Evolutionary conservation across 2,329 filamentous ascomycete species (phyloP), one percentile per base, ranked within the genome.

Genomic region (Fusarium euwallaceae): DNA sequence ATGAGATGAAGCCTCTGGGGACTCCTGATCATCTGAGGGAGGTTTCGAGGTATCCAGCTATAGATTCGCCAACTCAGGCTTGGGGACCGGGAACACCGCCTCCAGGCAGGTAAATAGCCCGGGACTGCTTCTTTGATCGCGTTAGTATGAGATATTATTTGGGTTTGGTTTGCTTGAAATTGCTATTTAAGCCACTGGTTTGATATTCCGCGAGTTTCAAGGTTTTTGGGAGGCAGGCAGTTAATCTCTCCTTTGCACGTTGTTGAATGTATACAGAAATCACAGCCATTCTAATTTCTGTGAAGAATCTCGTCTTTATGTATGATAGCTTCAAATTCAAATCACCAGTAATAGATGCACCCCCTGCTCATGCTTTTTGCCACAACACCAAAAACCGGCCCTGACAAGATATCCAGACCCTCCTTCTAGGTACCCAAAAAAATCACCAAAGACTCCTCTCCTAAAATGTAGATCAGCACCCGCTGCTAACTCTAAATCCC

Each of bases 11-110:
- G 37, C 53, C 75, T 0, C 11, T 76, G 14, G 77, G 76, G 4
- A 78, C 77, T 1, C 76, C 77, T 6, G 75, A 75, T 3, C 65
- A 79, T 32, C 29, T 79, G 29, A 66, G 71, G 14, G 59, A 78
- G n/a, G 55, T 37, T 10, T 78, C 76, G 12, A 71, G 29, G 45
- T 78, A 67, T 59, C 73, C 66, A 3, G 43, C 67, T 2, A 68
- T 67, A 6, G 17, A 7, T 20, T 29, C 34, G 3, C 32, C 61
- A 22, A 45, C 29, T 29, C 60, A 43, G 12, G 36, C 32, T 16
- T 37, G 32, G 61, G 32, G 43, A 2, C 32, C 32, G 10, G 61
- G 22, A 37, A 51, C 32, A 17, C 43, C 61, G 24, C 22, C 29
- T 17, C 36, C 61, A 14, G 20, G 29, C 32, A 53, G 22, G 22